phyloP scores from a whole-genome alignment of 2,329 filamentous ascomycete genomes.

The Epichloe festucae region DNA sequence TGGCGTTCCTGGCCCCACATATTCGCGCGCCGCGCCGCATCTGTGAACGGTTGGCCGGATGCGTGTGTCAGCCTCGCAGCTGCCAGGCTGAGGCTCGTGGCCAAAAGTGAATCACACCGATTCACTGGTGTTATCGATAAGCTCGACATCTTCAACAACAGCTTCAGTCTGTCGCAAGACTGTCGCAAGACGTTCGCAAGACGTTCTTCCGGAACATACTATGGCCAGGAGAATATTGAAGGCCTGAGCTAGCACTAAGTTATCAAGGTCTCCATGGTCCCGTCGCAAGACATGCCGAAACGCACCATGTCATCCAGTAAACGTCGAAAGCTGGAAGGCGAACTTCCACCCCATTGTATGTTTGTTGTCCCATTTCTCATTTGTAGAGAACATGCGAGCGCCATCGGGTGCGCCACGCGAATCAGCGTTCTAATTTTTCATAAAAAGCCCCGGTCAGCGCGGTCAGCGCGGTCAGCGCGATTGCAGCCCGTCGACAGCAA shows the following conservation, averaged over 20 bases:
- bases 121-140: background rate
- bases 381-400: background rate
- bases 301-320: slow-evolving; percentile 17
- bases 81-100: background rate
- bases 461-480: slow-evolving; percentile 24
- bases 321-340: slow-evolving; percentile 21
- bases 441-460: slow-evolving; percentile 16
- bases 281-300: background rate
- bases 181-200: background rate
- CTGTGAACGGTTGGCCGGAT: background rate
- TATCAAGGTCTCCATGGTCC: background rate
- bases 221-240: background rate
- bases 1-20: slow-evolving; percentile 5
- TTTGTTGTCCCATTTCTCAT: background rate
- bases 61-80: too few species aligned
- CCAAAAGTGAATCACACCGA: too few species aligned
- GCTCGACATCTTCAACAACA: background rate
- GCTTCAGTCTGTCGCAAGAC: background rate
- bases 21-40: background rate
- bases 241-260: background rate
- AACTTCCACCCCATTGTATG: slow-evolving; percentile 19
- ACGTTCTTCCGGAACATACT: too few species aligned
- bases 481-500: slow-evolving; percentile 22
- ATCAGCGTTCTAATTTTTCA: background rate
- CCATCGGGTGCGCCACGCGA: background rate